Evolutionary conservation across 1,284 basidiomycete species (phyloP).

Genomic region (Rhodotorula sp.): DNA sequence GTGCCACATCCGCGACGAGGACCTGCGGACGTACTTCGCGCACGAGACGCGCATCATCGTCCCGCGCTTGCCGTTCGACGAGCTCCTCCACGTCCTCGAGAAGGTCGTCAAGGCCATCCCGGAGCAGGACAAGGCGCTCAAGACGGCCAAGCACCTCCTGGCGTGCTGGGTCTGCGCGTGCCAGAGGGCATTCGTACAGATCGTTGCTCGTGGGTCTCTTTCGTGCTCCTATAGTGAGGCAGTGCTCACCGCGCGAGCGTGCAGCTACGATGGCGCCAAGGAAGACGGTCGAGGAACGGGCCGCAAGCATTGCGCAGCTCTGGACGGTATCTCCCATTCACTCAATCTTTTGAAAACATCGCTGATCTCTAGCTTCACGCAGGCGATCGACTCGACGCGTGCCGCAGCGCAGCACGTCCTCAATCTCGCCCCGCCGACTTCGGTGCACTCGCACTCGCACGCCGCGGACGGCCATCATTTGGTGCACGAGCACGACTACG

Average conservation of each 20-base stretch:
- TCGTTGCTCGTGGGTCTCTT: slow-evolving; percentile 7
- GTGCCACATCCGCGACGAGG: slow-evolving; percentile 6
- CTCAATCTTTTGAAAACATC: neutral
- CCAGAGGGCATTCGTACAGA: slow-evolving; percentile 12
- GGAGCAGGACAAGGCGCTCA: slow-evolving; percentile 1
- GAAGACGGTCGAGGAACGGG: neutral
- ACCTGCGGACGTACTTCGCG: slow-evolving; percentile 22
- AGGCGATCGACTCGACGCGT: slow-evolving; percentile 13
- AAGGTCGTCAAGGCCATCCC: slow-evolving; percentile 7
- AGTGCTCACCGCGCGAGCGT: neutral
- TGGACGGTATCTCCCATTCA: neutral
- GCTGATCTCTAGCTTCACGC: neutral
- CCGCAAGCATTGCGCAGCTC: neutral
- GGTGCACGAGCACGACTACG: slow-evolving; percentile 28
- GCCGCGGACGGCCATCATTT: slow-evolving; percentile 9
- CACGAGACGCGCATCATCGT: slow-evolving; percentile 25
- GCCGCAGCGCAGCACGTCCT: slow-evolving; percentile 9
- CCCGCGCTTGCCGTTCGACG: slow-evolving; percentile 8
- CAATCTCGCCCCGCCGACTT: slow-evolving; percentile 12
- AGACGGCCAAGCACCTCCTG: slow-evolving; percentile 21
- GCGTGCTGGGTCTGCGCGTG: slow-evolving; percentile 24
- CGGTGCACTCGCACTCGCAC: slow-evolving; percentile 1
- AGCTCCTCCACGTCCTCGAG: slow-evolving; percentile 3
- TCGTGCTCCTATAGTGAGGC: too few species aligned
- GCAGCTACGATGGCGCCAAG: neutral